Evolutionary conservation across 129 eudicot species (phyloP), one percentile per base, ranked within the genome.

Genomic region (Apium graveolens): DNA sequence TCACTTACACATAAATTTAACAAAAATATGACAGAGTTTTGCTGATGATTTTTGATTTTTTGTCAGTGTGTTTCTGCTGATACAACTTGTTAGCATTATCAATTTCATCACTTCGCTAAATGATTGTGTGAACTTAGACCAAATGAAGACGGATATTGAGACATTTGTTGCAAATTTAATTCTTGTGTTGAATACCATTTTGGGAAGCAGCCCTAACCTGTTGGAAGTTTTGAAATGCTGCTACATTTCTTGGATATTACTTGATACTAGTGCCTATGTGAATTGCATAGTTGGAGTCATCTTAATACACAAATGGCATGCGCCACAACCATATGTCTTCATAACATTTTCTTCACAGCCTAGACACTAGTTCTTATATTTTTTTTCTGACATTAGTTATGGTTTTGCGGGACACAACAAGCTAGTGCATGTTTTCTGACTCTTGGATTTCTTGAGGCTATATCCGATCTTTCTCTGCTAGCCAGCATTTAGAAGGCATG

Each of bases 401-500:
- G 12, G 44, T 78, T 35, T 42, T 37, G 14, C 38, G 76, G 39
- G 46, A 63, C 7, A 63, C 70, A 79, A 76, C 86, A 92, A 96
- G 86, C 88, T 42, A 89, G 84, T 27, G 89, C 89, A 16, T 91
- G 96, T 10, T 88, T 89, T 76, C 77, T 92, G 86, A 88, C 92
- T 76, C 97, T 92, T 60, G 97, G 97, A 27, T 80, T 92, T n/a
- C 88, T 92, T 96, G 97, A 96, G n/a, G n/a, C n/a, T n/a, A n/a
- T n/a, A n/a, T n/a, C n/a, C n/a, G n/a, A n/a, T n/a, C n/a, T n/a
- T n/a, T n/a, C n/a, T n/a, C n/a, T n/a, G n/a, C n/a, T n/a, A n/a
- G n/a, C n/a, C n/a, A n/a, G n/a, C n/a, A n/a, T n/a, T n/a, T n/a
- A n/a, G n/a, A n/a, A n/a, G n/a, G n/a, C n/a, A n/a, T n/a, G n/a